Base-by-base conservation (phyloP, 2,329 filamentous ascomycete genomes). In the Pseudogymnoascus sp. region DNA sequence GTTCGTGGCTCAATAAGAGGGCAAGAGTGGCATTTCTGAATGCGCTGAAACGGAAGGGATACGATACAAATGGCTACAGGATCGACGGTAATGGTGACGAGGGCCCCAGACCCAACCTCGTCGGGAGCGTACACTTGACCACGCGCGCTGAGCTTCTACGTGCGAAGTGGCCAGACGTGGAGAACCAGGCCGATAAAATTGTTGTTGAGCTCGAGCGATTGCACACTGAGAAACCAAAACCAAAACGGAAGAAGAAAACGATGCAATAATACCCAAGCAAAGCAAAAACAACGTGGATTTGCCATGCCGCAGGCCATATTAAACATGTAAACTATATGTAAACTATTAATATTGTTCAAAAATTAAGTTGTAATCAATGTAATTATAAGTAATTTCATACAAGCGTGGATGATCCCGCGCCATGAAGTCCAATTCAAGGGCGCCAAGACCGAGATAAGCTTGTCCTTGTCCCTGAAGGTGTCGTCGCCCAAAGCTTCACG, bases 21-120 rank as follows among this genome's bases (percentile, higher is more conserved):
- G 66, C 78, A 29, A 73, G 76, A 45, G 66, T 72, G 31, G 80
- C 79, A 2, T 77, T 84, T 58, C 67, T 68, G 49, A 71, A 76
- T 59, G 77, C 78, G 11, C 68, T 85, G 69, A 74, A 71, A 63
- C 73, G 72, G 21, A 72, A 72, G 60, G 82, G 82, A 2, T 81
- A 75, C 67, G 74, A 77, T 66, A 62, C 60, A 10, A 67, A 71
- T 63, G 71, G 72, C 4, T 65, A 26, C 33, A 60, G 38, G 12
- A 38, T 60, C 10, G 35, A 26, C 35, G 33, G 33, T 31, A 60
- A 38, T 37, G 19, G 58, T 21, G 38, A 26, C 21, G 23, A 26
- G 19, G 14, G 1, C 21, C 58, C 33, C 4, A 60, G 19, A 6
- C 33, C 35, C 29, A 60, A 60, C 33, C 58, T 60, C 38, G 35